Base-by-base conservation (phyloP, 2,329 filamentous ascomycete genomes). In the Penicillium sp. region DNA sequence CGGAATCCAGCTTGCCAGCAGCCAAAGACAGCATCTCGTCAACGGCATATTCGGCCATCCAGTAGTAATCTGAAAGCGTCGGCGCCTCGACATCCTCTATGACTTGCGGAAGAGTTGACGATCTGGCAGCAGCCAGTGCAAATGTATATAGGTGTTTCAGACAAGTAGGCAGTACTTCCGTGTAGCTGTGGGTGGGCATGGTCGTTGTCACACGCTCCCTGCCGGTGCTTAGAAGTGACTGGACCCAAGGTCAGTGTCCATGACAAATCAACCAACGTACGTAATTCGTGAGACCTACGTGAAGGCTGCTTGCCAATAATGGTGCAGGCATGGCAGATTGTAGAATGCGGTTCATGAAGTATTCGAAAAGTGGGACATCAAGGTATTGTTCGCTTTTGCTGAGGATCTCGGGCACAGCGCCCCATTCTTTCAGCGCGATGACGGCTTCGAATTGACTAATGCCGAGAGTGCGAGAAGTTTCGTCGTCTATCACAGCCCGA, bases 1-100 rank as follows among this genome's bases (percentile, higher is more conserved):
- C n/a, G 29, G 37, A 32, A 4, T 18, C 25, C 18, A 18, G 18
- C 9, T 43, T 42, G 4, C 39, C 11, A 1, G n/a, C n/a, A 3
- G 60, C 62, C 7, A 66, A 3, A 32, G 29, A 48, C 3, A 40
- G 13, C 3, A 69, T 61, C 48, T 69, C 65, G n/a, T 67, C 61
- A 24, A 70, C 58, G 12, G 70, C 54, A 2, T 48, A 58, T 44
- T 69, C 63, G 7, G 69, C 65, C n/a, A 65, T 53, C 6, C 47
- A n/a, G 32, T 58, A 46, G 24, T 61, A 60, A 4, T 46, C 43
- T 5, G 13, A 24, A 2, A 35, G 24, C 26, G 18, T 28, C 2
- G 41, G 4, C 7, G 25, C 18, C 7, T 32, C 24, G 4, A 35
- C 4, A n/a, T 43, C 41, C 4, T 7, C 29, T 18, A 18, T 18